Base-by-base conservation (phyloP, 139 green algal species). In the Pseudopediastrum boryanum region DNA sequence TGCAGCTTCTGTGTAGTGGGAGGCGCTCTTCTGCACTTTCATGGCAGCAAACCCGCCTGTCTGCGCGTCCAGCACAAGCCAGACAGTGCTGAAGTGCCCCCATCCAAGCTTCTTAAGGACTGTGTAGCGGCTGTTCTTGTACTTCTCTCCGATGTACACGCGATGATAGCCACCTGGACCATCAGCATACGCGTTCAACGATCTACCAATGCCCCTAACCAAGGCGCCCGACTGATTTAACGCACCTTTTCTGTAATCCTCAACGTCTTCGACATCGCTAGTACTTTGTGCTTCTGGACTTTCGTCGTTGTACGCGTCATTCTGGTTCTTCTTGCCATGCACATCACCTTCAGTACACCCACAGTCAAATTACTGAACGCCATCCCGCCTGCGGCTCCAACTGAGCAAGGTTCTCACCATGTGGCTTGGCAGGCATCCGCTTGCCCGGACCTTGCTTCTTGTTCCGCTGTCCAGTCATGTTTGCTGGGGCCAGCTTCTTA, bases 31-130 rank as follows among this genome's bases (percentile, higher is more conserved):
- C 71, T 99, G 96, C 39, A 83, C 77, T 70, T 84, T 84, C 12
- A 84, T 48, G 3, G 78, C 61, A 21, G 76, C 76, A 61, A 82
- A 79, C 21, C 63, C 66, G 13, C 71, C 81, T 3, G 62, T 91
- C 7, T 85, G 50, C 16, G 68, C 83, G 64, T 97, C 92, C 23
- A 83, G 54, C 6, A 97, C 94, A 8, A 98, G 88, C 97, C 97
- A 99, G 27, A 99, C 95, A 0, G 97, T 99, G 38, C 89, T 96
- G 85, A 99, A 99, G 88, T 99, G 97, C n/a, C 97, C 97, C 97
- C 97, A 99, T 21, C 97, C 97, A 10, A 99, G 90, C 85, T 99
- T 99, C 67, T 87, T 77, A 21, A 96, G 84, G 13, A 99, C 96
- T 0, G 80, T 87, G 87, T 99, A 99, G 0, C 94, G 87, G 0